Evolutionary conservation across 768 basidiomycete genomes (phyloP).

Genomic region (Tephrocybe sp.): DNA sequence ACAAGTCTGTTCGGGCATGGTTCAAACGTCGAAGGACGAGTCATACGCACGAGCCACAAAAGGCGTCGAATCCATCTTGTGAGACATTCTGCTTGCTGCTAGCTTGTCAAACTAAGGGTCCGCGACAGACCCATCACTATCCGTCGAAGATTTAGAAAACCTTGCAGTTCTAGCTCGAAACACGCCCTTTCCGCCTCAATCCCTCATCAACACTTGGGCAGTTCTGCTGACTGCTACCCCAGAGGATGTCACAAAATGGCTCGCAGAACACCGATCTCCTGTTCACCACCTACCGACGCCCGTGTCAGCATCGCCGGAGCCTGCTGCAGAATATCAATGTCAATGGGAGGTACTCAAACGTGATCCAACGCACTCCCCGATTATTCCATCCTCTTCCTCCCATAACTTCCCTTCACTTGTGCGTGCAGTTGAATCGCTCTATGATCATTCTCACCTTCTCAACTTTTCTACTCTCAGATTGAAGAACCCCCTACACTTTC

Average conservation of each 20-base stretch:
- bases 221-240: conserved; percentile 19
- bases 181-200: conserved; percentile 21
- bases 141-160: conserved; percentile 19
- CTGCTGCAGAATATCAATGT: conserved; percentile 9
- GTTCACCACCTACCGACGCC: conserved; percentile 21
- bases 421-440: background rate
- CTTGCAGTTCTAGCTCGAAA: conserved; percentile 20
- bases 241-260: conserved; percentile 23
- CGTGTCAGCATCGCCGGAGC: conserved; percentile 23
- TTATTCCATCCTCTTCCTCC: conserved; percentile 8
- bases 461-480: conserved; percentile 13
- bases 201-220: conserved; percentile 32
- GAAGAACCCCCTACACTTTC: conserved; percentile 12
- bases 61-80: conserved; percentile 4
- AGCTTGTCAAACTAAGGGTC: background rate
- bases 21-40: conserved; percentile 13
- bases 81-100: background rate
- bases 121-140: conserved; percentile 18
- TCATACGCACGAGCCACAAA: background rate
- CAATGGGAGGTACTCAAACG: conserved; percentile 10
- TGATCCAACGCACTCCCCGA: conserved; percentile 19
- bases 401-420: conserved; percentile 2
- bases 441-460: background rate
- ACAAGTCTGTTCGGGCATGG: conserved; percentile 6
- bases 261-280: conserved; percentile 16